A percentile compares a stretch with the other conserved stretches of the same genome.
phyloP scores from a whole-genome alignment of 2,329 filamentous ascomycete species.

The Cytospora chrysosperma region DNA sequence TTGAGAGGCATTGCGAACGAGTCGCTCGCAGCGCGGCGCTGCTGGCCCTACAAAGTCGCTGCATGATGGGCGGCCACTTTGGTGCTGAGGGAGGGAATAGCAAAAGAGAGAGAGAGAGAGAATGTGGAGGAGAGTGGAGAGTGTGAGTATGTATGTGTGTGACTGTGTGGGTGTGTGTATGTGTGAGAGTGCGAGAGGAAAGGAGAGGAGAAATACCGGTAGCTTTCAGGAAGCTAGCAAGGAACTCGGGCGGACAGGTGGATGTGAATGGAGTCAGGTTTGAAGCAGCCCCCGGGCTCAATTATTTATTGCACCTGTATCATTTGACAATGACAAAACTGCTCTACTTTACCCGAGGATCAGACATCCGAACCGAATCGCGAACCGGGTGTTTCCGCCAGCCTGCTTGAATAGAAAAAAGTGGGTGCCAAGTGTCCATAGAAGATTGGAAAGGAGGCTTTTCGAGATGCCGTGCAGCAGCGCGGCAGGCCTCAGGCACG shows the following conservation, averaged over 20 bases:
- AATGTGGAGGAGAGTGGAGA: not conserved
- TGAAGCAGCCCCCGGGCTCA: conserved; percentile 8
- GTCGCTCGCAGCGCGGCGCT: conserved; percentile 32
- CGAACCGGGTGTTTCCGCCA: conserved; percentile 16
- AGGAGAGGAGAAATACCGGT: conserved; percentile 6
- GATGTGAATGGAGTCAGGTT: conserved; percentile 17
- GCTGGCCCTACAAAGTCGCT: conserved; percentile 24
- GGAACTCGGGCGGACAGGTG: conserved; percentile 9
- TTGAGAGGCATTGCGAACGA: conserved; percentile 43
- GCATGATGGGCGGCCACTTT: conserved; percentile 21
- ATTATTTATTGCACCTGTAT: conserved; percentile 15
- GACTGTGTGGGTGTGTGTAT: no score
- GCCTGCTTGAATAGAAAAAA: conserved; percentile 11
- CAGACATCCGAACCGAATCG: conserved; percentile 15
- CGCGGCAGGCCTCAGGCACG: not conserved
- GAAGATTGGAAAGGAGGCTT: not conserved
- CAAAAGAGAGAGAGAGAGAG: not conserved
- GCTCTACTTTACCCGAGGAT: conserved; percentile 13
- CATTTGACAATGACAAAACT: conserved; percentile 5
- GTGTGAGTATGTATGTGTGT: no score
- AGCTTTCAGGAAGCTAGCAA: conserved; percentile 12
- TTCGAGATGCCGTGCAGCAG: not conserved
- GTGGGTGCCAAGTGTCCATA: not conserved
- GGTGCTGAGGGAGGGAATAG: not conserved
- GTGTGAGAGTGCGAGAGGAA: no score